Evolutionary conservation across 2,329 filamentous ascomycete genomes (phyloP), one percentile per base, ranked within the genome.

Genomic region (Calonectria pseudoreteaudii): DNA sequence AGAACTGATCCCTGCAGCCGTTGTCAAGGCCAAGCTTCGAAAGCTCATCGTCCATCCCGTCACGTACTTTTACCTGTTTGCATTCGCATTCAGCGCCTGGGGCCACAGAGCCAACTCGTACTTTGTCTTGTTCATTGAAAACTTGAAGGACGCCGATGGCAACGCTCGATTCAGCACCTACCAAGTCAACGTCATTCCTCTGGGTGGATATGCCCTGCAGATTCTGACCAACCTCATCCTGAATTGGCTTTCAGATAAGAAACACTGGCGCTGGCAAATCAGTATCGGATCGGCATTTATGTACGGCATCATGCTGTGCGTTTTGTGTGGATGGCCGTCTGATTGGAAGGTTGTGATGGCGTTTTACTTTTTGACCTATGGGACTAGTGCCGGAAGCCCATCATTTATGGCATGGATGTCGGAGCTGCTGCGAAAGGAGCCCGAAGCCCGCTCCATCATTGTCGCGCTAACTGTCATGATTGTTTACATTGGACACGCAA

Each of bases 191-290:
- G 76, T 83, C 20, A 72, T 83, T 2, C 82, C 82, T 0, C 56
- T 83, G 0, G 81, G 81, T 0, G 82, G 82, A 0, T 83, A 83
- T 44, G 82, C 82, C 0, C 68, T 83, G 30, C 81, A 84, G 68
- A 86, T 86, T 14, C 73, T 84, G 16, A 82, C 81, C 10, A 86
- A 82, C 28, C 74, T 86, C 16, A 79, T 79, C 1, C 74, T 86
- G 16, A 85, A 85, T 65, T 81, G 81, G 6, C 53, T 86, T 0
- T 84, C 83, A 0, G 84, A 86, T 69, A 81, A 81, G 81, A 85
- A 84, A 73, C 81, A 80, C 30, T 86, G 84, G 84, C 81, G 84
- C 10, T 86, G 84, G 84, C 84, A 86, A 71, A 80, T 86, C 31
- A 83, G 81, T 53, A 77, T 81, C 18, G 82, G 79, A 18, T 81